Base-by-base conservation (phyloP, 345 rosid species). In the Gossypium herbaceum region DNA sequence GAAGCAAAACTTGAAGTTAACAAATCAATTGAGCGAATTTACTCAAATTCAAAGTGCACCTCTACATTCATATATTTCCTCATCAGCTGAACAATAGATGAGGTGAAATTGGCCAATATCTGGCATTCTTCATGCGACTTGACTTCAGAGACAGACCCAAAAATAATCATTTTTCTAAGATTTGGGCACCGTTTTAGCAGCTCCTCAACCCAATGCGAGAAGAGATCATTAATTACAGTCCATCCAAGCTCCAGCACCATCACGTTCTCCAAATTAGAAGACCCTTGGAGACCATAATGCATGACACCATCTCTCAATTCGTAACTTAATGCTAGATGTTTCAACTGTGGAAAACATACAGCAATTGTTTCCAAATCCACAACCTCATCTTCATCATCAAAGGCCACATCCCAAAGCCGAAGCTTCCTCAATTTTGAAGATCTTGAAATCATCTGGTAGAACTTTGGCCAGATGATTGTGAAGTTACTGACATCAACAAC, bases 191-290 rank as follows among this genome's bases (percentile, higher is more conserved):
- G 80, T 68, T 85, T 81, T 62, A 92, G 85, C 73, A 91, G 74
- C 76, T 79, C 93, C 68, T 88, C 88, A 0, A 92, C 86, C 92
- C 92, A 89, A 47, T 83, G 84, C 0, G 89, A 77, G 80, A 89
- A 91, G 44, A 81, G 88, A 66, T 92, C 92, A 29, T 76, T 88
- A 54, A 91, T 81, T 64, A 82, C 80, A 9, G 85, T 79, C 97
- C 97, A 89, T 52, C 97, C 97, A 1, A 94, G 89, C 86, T 92
- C 96, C 87, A 92, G 47, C n/a, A 85, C 84, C 62, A 77, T 79
- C 77, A 92, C 89, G 52, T 87, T 85, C 81, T 86, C 87, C 80
- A 94, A 68, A 51, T 68, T 71, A 25, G 85, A 80, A 65, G 83
- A 79, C 61, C 97, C 93, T 79, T 87, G 88, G 66, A 85, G 76